Evolutionary conservation across 2,329 filamentous ascomycete species (phyloP), one percentile per base, ranked within the genome.

Genomic region (Nothophoma quercina): DNA sequence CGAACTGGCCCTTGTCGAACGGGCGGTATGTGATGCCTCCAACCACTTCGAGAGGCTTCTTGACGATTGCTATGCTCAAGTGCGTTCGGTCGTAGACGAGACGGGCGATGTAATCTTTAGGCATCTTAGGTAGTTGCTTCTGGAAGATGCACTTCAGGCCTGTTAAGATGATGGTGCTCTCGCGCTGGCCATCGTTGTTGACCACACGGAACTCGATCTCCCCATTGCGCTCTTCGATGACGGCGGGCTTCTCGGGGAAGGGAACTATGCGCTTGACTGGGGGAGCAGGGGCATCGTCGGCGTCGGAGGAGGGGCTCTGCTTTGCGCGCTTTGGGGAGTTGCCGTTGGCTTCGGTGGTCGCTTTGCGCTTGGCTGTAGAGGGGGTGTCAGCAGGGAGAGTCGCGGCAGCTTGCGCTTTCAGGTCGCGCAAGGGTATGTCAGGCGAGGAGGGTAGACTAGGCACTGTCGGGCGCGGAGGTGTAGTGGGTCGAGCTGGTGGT

Each of bases 51-150:
- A 97, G 81, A 0, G 95, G 93, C 67, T 96, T 93, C 80, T 98
- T 98, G 65, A 98, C 91, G 68, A 99, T 98, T 18, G 95, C 95
- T 65, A 99, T 96, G 30, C 91, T 96, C 56, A 98, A 75, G 78
- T 99, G 95, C 5, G 93, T 96, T 44, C 95, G 88, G 75, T 99
- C 95, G 77, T 99, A 99, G 52, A 99, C 95, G 7, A 99, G 85
- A 30, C 95, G 90, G 4, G 95, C 95, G 65, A 99, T 98, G 74
- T 99, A 99, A 71, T 98, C 95, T 75, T 98, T 97, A 12, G 95
- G 95, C 95, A 99, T 99, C 76, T 98, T 98, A 0, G 95, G 95
- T 5, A 99, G 82, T 71, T 99, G 95, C 67, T 98, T 98, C 73
- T 99, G 95, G 68, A 99, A 98, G 60, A 99, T 96, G 71, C 93